These are phyloP conservation scores for Aspergillus caelatus DNA, from an alignment of 2,329 filamentous ascomycete genomes.

Conservation along the genomic window DNA sequence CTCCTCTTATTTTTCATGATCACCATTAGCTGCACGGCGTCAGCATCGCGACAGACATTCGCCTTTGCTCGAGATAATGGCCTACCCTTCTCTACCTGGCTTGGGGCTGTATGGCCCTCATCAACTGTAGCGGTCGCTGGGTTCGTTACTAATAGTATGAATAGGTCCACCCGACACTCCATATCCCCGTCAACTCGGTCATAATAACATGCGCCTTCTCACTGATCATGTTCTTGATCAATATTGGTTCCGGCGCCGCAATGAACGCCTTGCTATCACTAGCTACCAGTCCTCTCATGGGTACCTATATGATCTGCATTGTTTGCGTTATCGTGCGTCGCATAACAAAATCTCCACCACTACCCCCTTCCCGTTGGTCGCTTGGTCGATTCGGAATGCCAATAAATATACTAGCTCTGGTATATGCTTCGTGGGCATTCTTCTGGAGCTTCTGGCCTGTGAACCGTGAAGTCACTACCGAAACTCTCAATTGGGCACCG, in stretches of 20 bases:
- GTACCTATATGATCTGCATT: conserved; percentile 55
- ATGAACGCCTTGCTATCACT: conserved; percentile 58
- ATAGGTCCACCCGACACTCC: conserved; percentile 37
- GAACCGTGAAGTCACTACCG: conserved; percentile 37
- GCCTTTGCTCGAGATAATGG: conserved; percentile 50
- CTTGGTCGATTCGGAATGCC: conserved; percentile 49
- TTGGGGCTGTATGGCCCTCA: conserved; percentile 26
- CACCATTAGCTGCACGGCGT: conserved; percentile 43
- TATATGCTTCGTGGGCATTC: conserved; percentile 49
- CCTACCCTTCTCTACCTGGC: conserved; percentile 45
- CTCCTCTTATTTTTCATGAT: conserved; percentile 42
- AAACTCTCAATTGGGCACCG: conserved; percentile 54
- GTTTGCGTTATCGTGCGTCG: conserved; percentile 48
- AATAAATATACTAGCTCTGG: conserved; percentile 49
- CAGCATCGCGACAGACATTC: conserved; percentile 44
- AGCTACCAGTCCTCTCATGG: conserved; percentile 50
- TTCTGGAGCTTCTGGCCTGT: conserved; percentile 54
- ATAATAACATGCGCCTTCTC: conserved; percentile 33
- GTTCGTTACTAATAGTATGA: neutral
- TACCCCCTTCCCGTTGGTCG: conserved; percentile 45
- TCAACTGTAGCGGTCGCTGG: no score
- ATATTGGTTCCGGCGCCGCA: conserved; percentile 54
- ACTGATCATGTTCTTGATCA: conserved; percentile 51
- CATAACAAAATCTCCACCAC: conserved; percentile 23
- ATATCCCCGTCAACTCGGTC: conserved; percentile 49